A percentile compares a stretch with the other conserved stretches of the same genome.
Conservation (phyloP, 2,329 filamentous ascomycete genomes). For the Shiraia bambusicola region DNA sequence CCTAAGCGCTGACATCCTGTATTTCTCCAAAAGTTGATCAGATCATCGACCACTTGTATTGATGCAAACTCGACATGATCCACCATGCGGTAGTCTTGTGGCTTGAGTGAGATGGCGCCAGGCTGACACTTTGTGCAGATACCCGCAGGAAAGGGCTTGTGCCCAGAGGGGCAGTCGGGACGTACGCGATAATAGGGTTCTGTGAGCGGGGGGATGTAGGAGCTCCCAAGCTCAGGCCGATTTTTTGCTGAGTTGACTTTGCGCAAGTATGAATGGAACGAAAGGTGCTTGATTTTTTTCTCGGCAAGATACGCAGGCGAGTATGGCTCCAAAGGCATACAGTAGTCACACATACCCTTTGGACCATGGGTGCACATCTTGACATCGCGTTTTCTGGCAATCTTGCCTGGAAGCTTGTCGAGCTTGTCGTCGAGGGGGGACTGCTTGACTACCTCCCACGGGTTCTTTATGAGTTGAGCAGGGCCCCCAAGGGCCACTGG, state of each 20-base stretch:
- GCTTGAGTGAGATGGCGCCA: conserved; percentile 91
- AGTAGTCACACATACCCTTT: conserved; percentile 99
- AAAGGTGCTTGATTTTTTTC: conserved; percentile 98
- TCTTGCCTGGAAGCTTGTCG: conserved; percentile 89
- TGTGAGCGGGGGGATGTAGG: conserved; percentile 90
- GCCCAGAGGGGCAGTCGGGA: conserved; percentile 86
- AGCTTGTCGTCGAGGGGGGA: conserved; percentile 82
- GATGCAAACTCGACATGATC: conserved; percentile 97
- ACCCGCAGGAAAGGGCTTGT: conserved; percentile 90
- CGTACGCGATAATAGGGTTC: conserved; percentile 92
- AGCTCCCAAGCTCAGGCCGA: conserved; percentile 88
- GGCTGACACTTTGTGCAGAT: conserved; percentile 99
- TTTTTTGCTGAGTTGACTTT: conserved; percentile 97
- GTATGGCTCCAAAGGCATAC: conserved; percentile 94
- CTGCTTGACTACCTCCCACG: conserved; percentile 90
- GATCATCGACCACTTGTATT: conserved; percentile 78
- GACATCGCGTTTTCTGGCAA: conserved; percentile 68
- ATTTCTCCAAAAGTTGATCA: conserved; percentile 88
- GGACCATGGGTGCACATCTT: conserved; percentile 95
- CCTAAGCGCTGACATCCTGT: conserved; percentile 83
- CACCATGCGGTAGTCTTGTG: conserved; percentile 92
- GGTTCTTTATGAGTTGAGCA: conserved; percentile 71
- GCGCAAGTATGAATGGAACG: conserved; percentile 89
- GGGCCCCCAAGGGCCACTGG: conserved; percentile 60
- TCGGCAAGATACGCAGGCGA: conserved; percentile 84